phyloP scores from a whole-genome alignment of 495 filamentous ascomycete species.

The Ramalina intermedia region DNA sequence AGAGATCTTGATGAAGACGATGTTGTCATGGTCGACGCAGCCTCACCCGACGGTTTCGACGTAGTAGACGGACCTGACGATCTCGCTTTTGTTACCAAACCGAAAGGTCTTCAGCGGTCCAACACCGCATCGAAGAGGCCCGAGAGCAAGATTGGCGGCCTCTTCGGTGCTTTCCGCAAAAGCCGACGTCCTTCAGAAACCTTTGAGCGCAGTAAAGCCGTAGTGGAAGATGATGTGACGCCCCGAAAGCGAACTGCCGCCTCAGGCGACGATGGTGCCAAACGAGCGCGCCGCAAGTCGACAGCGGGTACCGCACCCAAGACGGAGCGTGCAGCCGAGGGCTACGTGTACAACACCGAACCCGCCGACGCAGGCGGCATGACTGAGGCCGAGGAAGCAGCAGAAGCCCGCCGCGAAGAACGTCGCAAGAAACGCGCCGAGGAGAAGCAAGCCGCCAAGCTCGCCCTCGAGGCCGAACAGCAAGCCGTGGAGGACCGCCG shows the following conservation, averaged over 20 bases:
- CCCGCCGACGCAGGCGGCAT: slow-evolving; percentile 19
- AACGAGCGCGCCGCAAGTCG: slow-evolving; percentile 29
- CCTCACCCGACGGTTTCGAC: slow-evolving; percentile 23
- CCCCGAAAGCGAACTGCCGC: slow-evolving; percentile 15
- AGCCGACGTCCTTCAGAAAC: slow-evolving; percentile 12
- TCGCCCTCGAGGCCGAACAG: slow-evolving; percentile 23
- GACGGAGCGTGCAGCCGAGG: slow-evolving; percentile 28
- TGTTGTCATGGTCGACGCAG: slow-evolving; percentile 32
- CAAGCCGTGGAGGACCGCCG: slow-evolving; percentile 31
- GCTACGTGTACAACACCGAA: slow-evolving; percentile 28
- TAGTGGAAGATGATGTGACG: slow-evolving; percentile 13
- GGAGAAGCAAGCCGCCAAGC: slow-evolving; percentile 20
- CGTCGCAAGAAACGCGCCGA: slow-evolving; percentile 26
- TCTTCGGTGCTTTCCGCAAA: slow-evolving; percentile 32
- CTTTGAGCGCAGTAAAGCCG: slow-evolving; percentile 8
- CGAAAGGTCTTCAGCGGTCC: slow-evolving; percentile 35
- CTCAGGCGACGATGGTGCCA: slow-evolving; percentile 26
- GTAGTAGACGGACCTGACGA: slow-evolving; percentile 41
- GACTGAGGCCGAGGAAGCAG: slow-evolving; percentile 36
- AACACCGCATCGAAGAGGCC: slow-evolving; percentile 31
- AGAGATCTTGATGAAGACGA: slow-evolving; percentile 27
- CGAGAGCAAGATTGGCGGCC: slow-evolving; percentile 33
- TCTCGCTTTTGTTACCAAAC: slow-evolving; percentile 61
- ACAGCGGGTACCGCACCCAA: slow-evolving; percentile 18
- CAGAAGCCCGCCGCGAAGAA: slow-evolving; percentile 38